Evolutionary conservation across 176 grass and related monocot species (phyloP), one percentile per base, ranked within the genome.

Genomic region (Saccharum officinarum): DNA sequence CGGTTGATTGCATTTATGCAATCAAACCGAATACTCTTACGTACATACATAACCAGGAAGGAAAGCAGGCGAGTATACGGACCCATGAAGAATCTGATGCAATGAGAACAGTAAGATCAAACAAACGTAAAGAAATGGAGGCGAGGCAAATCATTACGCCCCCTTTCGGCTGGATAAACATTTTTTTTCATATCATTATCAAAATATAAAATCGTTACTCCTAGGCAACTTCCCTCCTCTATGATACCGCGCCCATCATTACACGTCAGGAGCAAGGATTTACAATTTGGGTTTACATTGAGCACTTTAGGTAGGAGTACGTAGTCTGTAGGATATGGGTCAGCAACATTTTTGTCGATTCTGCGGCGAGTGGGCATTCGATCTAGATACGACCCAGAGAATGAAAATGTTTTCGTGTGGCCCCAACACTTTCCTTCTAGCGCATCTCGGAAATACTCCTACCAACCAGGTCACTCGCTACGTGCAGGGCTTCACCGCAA

Each of bases 51-150:
- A 76, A 82, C 26, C 67, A 59, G 25, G 10, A 82, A 87, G 57
- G 57, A 23, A 60, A 47, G 3, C 41, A 50, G 61, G 4, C 22
- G 39, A 71, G 36, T 44, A 39, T 10, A 59, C 10, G n/a, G 14
- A 14, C 38, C 36, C 25, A 71, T 36, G 22, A 77, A 83, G 86
- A 59, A n/a, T 55, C 52, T 22, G 20, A 59, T 60, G 79, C 64
- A 70, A 87, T 47, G 81, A 76, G 81, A 46, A 77, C 42, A 77
- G 79, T 46, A 62, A 20, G 54, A n/a, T n/a, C 54, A n/a, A 59
- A 59, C 55, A 23, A 59, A 59, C 22, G 8, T 10, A 59, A 59
- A 59, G 55, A 69, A 10, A 26, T 20, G 47, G 44, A 82, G 38
- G 30, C 26, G 38, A 20, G 50, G 25, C 28, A 42, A 88, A 71